Percentiles rank a stretch among this genome's conserved stretches.
phyloP scores from a whole-genome alignment of 2,329 filamentous ascomycete genomes.

The Eurotiales sp. region DNA sequence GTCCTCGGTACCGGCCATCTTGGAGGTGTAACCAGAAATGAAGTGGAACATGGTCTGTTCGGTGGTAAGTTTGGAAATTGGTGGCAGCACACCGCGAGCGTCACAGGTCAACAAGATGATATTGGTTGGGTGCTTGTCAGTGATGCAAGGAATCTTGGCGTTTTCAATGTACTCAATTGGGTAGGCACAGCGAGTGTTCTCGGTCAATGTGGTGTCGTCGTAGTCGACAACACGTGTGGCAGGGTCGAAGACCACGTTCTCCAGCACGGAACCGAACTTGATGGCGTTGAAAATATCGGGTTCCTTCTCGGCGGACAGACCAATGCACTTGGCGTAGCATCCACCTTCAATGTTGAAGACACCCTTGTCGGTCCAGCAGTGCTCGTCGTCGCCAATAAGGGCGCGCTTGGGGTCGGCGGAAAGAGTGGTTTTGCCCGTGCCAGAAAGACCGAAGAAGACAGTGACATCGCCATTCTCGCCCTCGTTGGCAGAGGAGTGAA shows the following conservation, averaged over 20 bases:
- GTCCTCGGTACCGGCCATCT: constrained; percentile 99
- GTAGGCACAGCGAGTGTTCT: constrained; percentile 98
- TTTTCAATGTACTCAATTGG: constrained; percentile 99
- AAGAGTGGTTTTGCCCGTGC: constrained; percentile 97
- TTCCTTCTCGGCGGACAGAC: constrained; percentile 96
- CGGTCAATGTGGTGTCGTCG: constrained; percentile 88
- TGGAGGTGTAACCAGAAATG: constrained; percentile 99
- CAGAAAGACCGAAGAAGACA: constrained; percentile 98
- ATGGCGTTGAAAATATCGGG: constrained; percentile 97
- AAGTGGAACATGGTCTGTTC: constrained; percentile 99
- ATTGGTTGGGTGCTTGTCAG: constrained; percentile 84
- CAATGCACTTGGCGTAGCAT: constrained; percentile 99
- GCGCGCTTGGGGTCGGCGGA: constrained; percentile 95
- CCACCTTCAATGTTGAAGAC: constrained; percentile 99
- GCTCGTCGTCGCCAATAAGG: constrained; percentile 97
- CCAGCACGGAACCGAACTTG: constrained; percentile 91
- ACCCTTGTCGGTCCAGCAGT: constrained; percentile 96
- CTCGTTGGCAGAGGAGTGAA: constrained; percentile 98
- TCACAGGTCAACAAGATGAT: constrained; percentile 98
- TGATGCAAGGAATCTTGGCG: constrained; percentile 96
- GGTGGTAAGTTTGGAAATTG: constrained; percentile 92
- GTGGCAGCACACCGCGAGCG: constrained; percentile 91
- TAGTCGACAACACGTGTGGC: constrained; percentile 88
- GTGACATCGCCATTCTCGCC: constrained; percentile 92
- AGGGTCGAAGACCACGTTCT: constrained; percentile 98